Evolutionary conservation across 108 stramenopile species (phyloP).

Genomic region (Fragilaria radians): DNA sequence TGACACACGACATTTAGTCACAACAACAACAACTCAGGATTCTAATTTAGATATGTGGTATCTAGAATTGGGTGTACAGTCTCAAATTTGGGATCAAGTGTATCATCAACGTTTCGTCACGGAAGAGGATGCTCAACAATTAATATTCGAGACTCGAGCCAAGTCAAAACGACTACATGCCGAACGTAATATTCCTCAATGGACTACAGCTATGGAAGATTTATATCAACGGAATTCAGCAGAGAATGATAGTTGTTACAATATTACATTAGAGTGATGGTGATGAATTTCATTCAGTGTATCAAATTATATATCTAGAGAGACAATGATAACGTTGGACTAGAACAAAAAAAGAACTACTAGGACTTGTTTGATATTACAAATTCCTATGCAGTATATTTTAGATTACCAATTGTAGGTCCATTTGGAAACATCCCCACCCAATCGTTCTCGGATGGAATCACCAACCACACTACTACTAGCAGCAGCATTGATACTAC

Average conservation of each 20-base stretch:
- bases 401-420: conserved; percentile 33
- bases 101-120: conserved; percentile 32
- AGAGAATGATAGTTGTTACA: too few species aligned
- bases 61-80: conserved; percentile 46
- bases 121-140: conserved; percentile 15
- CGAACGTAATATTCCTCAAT: conserved; percentile 24
- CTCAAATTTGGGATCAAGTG: conserved; percentile 43
- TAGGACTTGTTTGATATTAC: neutral
- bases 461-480: conserved; percentile 7
- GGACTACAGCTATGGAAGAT: conserved; percentile 22
- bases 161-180: conserved; percentile 17
- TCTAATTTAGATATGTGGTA: too few species aligned
- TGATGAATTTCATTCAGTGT: too few species aligned
- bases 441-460: conserved; percentile 30
- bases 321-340: too few species aligned
- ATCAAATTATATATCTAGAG: too few species aligned
- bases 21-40: too few species aligned
- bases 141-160: conserved; percentile 40
- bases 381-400: neutral
- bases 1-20: too few species aligned
- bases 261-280: too few species aligned
- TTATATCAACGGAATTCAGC: too few species aligned
- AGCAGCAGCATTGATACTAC: conserved; percentile 13
- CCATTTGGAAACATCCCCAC: conserved; percentile 21
- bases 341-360: too few species aligned